Conservation (phyloP, 192 early-diverging fungal genomes). For the Linnemannia schmuckeri region DNA sequence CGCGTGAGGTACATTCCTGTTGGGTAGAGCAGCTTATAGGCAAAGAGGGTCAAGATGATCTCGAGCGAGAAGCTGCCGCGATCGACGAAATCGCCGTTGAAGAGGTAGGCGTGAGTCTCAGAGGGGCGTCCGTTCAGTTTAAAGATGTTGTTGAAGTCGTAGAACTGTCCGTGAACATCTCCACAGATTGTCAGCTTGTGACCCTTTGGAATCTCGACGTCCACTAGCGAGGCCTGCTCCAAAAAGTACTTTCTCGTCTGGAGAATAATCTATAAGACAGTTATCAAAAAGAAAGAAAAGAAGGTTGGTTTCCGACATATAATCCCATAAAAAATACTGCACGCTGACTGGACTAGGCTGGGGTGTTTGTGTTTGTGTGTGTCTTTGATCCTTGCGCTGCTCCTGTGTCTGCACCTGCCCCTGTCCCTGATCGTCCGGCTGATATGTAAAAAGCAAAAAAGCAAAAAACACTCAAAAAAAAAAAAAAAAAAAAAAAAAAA, state of each 20-base stretch:
- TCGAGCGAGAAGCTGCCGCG: constrained; percentile 99
- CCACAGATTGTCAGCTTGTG: constrained; percentile 93
- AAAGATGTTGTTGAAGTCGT: constrained; percentile 97
- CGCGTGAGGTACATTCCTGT: constrained; percentile 86
- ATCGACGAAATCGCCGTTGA: constrained; percentile 99
- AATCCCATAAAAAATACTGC: neutral
- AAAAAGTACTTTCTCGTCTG: constrained; percentile 82
- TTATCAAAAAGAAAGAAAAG: neutral
- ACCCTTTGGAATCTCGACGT: constrained; percentile 83
- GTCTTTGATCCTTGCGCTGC: no score
- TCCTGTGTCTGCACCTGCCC: no score
- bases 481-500: no score
- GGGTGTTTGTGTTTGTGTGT: neutral
- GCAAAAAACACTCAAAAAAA: no score
- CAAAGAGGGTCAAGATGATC: constrained; percentile 90
- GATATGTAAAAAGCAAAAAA: neutral
- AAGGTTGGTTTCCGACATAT: neutral
- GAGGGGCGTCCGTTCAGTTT: constrained; percentile 93
- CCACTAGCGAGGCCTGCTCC: constrained; percentile 83
- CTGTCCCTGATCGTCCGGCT: neutral
- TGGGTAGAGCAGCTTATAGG: constrained; percentile 93
- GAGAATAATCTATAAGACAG: constrained; percentile 74
- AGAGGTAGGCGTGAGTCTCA: constrained; percentile 86
- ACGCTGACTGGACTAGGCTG: neutral
- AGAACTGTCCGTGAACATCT: constrained; percentile 98